Conservation (phyloP, 2,329 filamentous ascomycete species). For the Aspergillus sp. region DNA sequence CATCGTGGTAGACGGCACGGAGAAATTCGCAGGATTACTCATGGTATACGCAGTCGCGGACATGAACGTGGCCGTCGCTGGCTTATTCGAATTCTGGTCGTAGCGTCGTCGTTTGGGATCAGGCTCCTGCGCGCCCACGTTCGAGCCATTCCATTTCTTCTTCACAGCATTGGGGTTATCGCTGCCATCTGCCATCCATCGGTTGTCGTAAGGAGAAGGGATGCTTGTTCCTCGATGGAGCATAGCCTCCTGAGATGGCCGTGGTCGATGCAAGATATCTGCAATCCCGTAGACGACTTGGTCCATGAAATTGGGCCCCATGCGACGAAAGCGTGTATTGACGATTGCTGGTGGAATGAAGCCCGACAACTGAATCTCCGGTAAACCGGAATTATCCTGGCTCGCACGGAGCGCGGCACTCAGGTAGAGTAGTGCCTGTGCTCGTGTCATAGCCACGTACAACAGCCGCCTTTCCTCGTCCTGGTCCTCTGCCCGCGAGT, state of each 20-base stretch:
- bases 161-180: constrained; percentile 28
- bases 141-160: constrained; percentile 30
- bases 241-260: constrained; percentile 51
- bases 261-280: constrained; percentile 58
- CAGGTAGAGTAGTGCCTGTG: constrained; percentile 75
- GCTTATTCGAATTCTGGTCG: constrained; percentile 12
- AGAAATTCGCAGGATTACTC: constrained; percentile 41
- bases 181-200: constrained; percentile 58
- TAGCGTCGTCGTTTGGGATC: constrained; percentile 22
- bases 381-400: constrained; percentile 39
- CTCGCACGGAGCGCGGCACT: constrained; percentile 67
- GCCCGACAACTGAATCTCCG: constrained; percentile 58
- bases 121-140: constrained; percentile 13
- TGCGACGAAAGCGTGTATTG: constrained; percentile 46
- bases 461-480: constrained; percentile 82
- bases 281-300: constrained; percentile 58
- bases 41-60: constrained; percentile 52
- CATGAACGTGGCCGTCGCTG: constrained; percentile 22
- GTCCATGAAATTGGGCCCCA: constrained; percentile 62
- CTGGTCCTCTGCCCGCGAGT: constrained; percentile 72
- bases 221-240: constrained; percentile 36
- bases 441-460: constrained; percentile 95
- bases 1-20: constrained; percentile 26
- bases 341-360: constrained; percentile 57
- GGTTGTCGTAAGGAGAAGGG: constrained; percentile 54